Conservation (phyloP, 768 basidiomycete species). For the Xerocomus potaroensis region DNA sequence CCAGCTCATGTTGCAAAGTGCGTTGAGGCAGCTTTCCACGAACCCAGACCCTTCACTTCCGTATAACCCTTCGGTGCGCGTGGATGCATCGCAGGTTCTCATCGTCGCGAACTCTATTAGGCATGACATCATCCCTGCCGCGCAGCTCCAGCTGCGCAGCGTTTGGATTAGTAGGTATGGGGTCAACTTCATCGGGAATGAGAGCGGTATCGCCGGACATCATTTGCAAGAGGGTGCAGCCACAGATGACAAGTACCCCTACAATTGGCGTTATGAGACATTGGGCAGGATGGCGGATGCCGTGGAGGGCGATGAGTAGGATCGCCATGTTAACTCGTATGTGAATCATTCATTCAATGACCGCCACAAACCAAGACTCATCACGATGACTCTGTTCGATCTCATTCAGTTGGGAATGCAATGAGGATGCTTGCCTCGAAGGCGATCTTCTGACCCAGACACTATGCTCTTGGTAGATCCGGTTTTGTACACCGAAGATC, state of each 20-base stretch:
- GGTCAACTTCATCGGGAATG: slow-evolving; percentile 27
- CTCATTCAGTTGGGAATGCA: not conserved
- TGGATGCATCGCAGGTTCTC: slow-evolving; percentile 45
- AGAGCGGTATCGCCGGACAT: slow-evolving; percentile 33
- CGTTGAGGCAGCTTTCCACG: slow-evolving; percentile 24
- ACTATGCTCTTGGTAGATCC: not conserved
- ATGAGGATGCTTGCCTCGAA: not conserved
- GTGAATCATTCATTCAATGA: too few species aligned
- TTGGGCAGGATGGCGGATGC: slow-evolving; percentile 58
- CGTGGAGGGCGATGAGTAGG: slow-evolving; percentile 44
- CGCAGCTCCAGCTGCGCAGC: slow-evolving; percentile 48
- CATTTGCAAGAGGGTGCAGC: slow-evolving; percentile 10
- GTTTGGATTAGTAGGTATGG: slow-evolving; percentile 60
- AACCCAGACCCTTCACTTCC: slow-evolving; percentile 18
- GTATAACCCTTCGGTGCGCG: slow-evolving; percentile 2
- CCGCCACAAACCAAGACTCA: too few species aligned
- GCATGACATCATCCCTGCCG: slow-evolving; percentile 66
- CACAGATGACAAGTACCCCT: slow-evolving; percentile 28
- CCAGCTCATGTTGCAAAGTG: slow-evolving; percentile 35
- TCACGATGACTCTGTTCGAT: too few species aligned
- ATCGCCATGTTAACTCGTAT: too few species aligned
- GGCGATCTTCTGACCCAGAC: not conserved
- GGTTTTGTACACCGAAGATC: not conserved
- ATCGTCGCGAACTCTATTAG: slow-evolving; percentile 63
- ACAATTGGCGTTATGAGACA: slow-evolving; percentile 54